Evolutionary conservation across 2,329 filamentous ascomycete genomes (phyloP), one percentile per base, ranked within the genome.

Genomic region (Mycocentrospora acerina): DNA sequence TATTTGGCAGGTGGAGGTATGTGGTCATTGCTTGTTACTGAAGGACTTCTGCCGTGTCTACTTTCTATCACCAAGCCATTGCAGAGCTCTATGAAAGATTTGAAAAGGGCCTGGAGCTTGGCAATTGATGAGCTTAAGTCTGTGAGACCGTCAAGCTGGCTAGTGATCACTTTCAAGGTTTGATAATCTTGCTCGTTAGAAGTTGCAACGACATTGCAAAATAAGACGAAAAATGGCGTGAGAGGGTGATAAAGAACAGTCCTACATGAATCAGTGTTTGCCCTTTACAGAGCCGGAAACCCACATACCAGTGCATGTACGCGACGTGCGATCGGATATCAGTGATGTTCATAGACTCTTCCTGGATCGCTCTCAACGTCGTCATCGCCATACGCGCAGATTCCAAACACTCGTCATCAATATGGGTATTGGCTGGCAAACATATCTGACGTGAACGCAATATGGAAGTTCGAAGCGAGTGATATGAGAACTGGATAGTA

Each of bases 401-500:
- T 8, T 45, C 36, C 7, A 47, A 25, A 22, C 44, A 51, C 2
- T 48, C 46, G 10, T 30, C 10, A 12, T 53, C 42, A 17, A 46
- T 35, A 15, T 39, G 39, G 4, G 39, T 37, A 34, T 44, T 24
- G 1, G 29, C 35, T 7, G 49, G 47, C n/a, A 40, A 29, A 15
- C 47, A 51, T 7, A 53, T 51, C 24, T 51, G 50, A n/a, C 35
- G 37, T 7, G 47, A 53, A 13, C 52, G 47, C 7, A 57, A 30
- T 12, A 55, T 54, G 3, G 52, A 49, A 2, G 46, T 56, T 15
- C 49, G 49, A 9, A 53, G 35, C 2, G 48, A 51, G 26, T 58
- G 51, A 30, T 55, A 55, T 3, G 51, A 46, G 34, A 58, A 58
- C 14, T 58, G 43, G 14, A 53, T 43, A 2, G 51, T 45, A n/a